Percentiles rank a stretch among this genome's conserved stretches.
These are phyloP conservation scores for Martiniozyma abietophila DNA, from an alignment of 805 yeast genomes.

Conservation along the genomic window DNA sequence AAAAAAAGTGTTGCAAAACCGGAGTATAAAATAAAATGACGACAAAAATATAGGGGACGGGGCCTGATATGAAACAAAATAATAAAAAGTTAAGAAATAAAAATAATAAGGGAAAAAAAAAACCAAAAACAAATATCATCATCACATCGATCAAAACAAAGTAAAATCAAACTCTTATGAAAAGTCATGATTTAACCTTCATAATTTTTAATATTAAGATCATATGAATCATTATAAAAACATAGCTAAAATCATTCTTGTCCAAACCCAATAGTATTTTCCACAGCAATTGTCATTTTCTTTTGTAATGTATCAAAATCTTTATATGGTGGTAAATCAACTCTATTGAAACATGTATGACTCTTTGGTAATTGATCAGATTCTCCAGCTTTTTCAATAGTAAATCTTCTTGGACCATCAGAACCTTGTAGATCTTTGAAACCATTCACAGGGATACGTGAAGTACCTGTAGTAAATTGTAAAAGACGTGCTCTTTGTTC, in stretches of 20 bases:
- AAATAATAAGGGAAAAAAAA: too few species aligned
- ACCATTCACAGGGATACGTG: conserved; percentile 98
- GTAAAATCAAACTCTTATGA: too few species aligned
- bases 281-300: conserved; percentile 92
- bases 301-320: conserved; percentile 79
- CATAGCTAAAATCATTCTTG: conserved; percentile 78
- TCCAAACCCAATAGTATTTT: conserved; percentile 98
- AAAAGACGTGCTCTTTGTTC: conserved; percentile 93
- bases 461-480: conserved; percentile 98
- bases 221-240: not conserved
- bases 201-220: conserved; percentile 1
- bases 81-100: too few species aligned
- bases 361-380: conserved; percentile 88
- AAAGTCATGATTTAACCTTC: too few species aligned
- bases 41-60: too few species aligned
- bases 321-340: conserved; percentile 89
- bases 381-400: conserved; percentile 98
- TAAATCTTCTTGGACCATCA: conserved; percentile 98
- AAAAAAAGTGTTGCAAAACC: too few species aligned
- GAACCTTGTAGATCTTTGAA: conserved; percentile 98
- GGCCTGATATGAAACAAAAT: too few species aligned
- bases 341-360: conserved; percentile 98
- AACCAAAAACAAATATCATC: too few species aligned
- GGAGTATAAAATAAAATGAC: too few species aligned
- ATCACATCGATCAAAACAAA: too few species aligned